A percentile compares a stretch with the other conserved stretches of the same genome.
Evolutionary conservation across 441 rosid species (phyloP).

Genomic region (Omphalea diandra): DNA sequence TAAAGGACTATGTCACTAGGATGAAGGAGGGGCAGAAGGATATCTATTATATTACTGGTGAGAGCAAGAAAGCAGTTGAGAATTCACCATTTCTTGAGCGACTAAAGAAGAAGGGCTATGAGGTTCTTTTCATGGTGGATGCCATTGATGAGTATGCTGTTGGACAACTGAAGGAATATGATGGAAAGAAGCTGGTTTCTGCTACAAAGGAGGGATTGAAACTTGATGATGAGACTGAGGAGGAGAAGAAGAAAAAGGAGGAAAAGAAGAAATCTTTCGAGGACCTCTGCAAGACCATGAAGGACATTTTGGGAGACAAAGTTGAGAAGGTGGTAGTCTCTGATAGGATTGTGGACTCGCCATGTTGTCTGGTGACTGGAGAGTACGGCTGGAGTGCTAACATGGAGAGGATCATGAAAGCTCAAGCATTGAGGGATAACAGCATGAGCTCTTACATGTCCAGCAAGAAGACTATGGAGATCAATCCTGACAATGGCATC

Average conservation of each 20-base stretch:
- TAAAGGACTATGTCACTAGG: constrained; percentile 88
- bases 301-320: constrained; percentile 77
- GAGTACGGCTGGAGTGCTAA: constrained; percentile 90
- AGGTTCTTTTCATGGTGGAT: constrained; percentile 83
- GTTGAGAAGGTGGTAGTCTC: constrained; percentile 86
- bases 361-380: constrained; percentile 81
- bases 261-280: constrained; percentile 68
- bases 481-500: constrained; percentile 79
- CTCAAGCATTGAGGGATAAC: constrained; percentile 76
- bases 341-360: constrained; percentile 82
- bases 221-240: constrained; percentile 74
- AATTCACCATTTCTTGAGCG: constrained; percentile 91
- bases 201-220: constrained; percentile 87
- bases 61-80: constrained; percentile 94
- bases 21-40: constrained; percentile 95
- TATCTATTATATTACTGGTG: constrained; percentile 87
- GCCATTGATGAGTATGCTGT: constrained; percentile 93
- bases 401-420: constrained; percentile 96
- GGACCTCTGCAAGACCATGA: constrained; percentile 76
- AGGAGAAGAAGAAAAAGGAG: constrained; percentile 74
- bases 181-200: constrained; percentile 85
- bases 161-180: constrained; percentile 85
- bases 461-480: constrained; percentile 86
- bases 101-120: constrained; percentile 86
- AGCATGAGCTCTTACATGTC: constrained; percentile 93